phyloP scores from a whole-genome alignment of 163 green algal genomes.

The Chloromonas sp. region DNA sequence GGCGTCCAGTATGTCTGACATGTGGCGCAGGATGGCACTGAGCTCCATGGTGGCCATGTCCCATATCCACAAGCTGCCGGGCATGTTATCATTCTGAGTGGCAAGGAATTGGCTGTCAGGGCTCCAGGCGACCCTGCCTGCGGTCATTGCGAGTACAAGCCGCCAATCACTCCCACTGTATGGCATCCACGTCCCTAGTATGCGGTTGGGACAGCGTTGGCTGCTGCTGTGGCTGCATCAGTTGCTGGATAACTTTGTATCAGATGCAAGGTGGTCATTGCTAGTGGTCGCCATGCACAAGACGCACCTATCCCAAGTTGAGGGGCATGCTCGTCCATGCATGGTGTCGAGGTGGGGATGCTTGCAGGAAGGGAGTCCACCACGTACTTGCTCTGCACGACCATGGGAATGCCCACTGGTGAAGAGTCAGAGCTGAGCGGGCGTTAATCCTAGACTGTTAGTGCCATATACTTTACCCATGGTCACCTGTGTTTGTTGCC shows the following conservation, averaged over 20 bases:
- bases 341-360: conserved; percentile 37
- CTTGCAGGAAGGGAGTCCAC: conserved; percentile 51
- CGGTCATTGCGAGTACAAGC: background rate
- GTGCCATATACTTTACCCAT: background rate
- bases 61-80: conserved; percentile 64
- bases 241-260: background rate
- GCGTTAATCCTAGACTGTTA: no score
- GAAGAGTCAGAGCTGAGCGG: no score
- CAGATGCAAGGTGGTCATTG: background rate
- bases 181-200: background rate
- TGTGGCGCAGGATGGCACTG: conserved; percentile 37
- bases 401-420: background rate
- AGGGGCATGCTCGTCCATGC: conserved; percentile 65
- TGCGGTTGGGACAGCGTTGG: background rate
- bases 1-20: conserved; percentile 17
- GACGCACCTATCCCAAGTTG: conserved; percentile 72
- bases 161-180: background rate
- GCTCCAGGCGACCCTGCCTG: conserved; percentile 40
- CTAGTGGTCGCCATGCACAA: background rate
- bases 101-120: conserved; percentile 40
- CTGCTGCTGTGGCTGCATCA: background rate
- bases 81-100: conserved; percentile 55
- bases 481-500: background rate
- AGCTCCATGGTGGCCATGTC: conserved; percentile 41
- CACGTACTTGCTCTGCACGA: conserved; percentile 37